Base-by-base conservation (phyloP, 805 yeast genomes). In the Starmerella riodocensis region DNA sequence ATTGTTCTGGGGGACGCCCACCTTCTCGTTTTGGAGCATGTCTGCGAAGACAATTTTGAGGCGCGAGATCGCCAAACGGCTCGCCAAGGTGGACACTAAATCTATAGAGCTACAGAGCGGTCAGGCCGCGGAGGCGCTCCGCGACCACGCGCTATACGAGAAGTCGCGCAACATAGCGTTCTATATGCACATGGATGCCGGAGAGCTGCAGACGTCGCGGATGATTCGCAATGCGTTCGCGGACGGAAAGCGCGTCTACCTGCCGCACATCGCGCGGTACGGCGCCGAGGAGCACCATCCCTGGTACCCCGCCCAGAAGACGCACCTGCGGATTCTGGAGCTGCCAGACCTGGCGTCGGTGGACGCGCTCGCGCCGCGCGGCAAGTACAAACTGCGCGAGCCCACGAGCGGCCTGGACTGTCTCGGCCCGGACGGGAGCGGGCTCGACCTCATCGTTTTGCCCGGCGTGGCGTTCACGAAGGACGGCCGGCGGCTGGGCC, bases 401-500 rank as follows among this genome's bases (percentile, higher is more conserved):
- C 96, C 96, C 1, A 53, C 48, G 4, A n/a, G 26, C 4, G 58
- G 58, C 3, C 16, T 17, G 9, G 42, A 50, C 25, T 49, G 52
- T 14, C 36, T 48, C 4, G 41, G 32, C 5, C 55, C 45, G 12
- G 51, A 49, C 3, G 57, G 52, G 1, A 53, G 47, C 3, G 74
- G 72, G 0, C 59, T 88, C 18, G 96, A 88, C 49, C 51, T 88
- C 8, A 61, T 88, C 6, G 59, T 88, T 6, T 65, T 88, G 0
- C 97, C 97, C 0, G 96, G 93, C 0, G 77, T 88, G 1, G 94
- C 82, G 1, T 86, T 82, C 57, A 69, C 81, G 1, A 47, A 27
- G 11, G 47, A 54, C 11, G 51, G 74, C 18, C 56, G 63, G 11
- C 57, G 98, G 39, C 55, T 88, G 38, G 98, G 98, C 1, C 93